phyloP scores from a whole-genome alignment of 169 alveolate species.

The Plasmodium adleri region DNA sequence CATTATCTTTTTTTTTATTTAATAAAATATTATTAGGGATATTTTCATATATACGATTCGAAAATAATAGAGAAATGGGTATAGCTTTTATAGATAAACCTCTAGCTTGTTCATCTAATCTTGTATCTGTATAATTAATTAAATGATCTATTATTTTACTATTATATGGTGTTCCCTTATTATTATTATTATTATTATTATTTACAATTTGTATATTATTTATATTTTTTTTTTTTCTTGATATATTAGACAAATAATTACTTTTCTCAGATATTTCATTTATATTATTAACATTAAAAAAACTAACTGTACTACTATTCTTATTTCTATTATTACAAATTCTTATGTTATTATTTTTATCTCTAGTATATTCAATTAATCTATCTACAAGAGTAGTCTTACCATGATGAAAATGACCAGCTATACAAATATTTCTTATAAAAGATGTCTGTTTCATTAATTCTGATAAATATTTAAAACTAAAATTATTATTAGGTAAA shows the following conservation, averaged over 20 bases:
- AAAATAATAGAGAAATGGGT: conserved; percentile 97
- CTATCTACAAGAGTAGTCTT: conserved; percentile 97
- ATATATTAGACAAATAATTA: neutral
- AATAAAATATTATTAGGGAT: conserved; percentile 82
- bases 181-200: too few species aligned
- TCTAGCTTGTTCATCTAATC: conserved; percentile 98
- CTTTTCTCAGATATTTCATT: neutral
- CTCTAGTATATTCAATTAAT: conserved; percentile 95
- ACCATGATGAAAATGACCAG: conserved; percentile 99
- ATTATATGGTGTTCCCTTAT: conserved; percentile 40
- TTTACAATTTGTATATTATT: too few species aligned
- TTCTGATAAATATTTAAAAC: conserved; percentile 93
- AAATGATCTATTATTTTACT: conserved; percentile 63
- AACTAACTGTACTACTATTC: conserved; percentile 64
- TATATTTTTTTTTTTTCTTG: conserved; percentile 22
- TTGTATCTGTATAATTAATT: conserved; percentile 95
- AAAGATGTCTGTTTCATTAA: conserved; percentile 94
- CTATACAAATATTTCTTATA: conserved; percentile 95
- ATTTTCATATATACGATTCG: conserved; percentile 69
- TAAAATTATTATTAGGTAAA: conserved; percentile 92
- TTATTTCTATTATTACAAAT: conserved; percentile 46
- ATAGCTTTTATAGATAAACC: conserved; percentile 96
- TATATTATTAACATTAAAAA: conserved; percentile 28
- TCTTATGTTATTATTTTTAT: conserved; percentile 82
- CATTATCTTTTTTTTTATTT: conserved; percentile 50